Conservation (phyloP, 495 filamentous ascomycete species). For the Aspergillus bertholletiae region DNA sequence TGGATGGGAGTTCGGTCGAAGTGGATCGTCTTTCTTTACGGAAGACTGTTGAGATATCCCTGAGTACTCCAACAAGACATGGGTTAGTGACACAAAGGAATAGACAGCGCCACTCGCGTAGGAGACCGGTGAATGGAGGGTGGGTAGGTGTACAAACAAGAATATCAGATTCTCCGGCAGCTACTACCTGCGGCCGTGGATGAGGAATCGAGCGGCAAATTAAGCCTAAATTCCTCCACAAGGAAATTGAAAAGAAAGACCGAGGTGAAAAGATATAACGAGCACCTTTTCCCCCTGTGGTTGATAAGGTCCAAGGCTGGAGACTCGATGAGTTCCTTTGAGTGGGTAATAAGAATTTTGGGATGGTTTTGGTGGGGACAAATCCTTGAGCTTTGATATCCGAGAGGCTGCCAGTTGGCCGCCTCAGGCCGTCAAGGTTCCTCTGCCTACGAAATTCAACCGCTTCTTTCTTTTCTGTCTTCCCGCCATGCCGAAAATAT, state of each 20-base stretch:
- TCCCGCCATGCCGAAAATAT: too few species aligned
- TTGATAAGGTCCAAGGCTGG: conserved; percentile 16
- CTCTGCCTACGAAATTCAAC: background rate
- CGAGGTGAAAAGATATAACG: background rate
- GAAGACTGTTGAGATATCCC: background rate
- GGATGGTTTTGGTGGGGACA: conserved; percentile 14
- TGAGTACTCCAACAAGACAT: background rate
- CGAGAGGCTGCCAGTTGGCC: background rate
- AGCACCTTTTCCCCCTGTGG: conserved; percentile 14
- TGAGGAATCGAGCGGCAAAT: conserved; percentile 10
- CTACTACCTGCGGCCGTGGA: conserved; percentile 11
- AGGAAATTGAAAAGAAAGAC: conserved; percentile 9
- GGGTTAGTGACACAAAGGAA: background rate
- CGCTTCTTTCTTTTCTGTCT: background rate
- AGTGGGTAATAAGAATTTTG: conserved; percentile 22
- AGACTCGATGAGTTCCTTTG: conserved; percentile 7
- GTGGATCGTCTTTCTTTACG: background rate
- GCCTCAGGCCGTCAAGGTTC: background rate
- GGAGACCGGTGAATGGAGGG: background rate
- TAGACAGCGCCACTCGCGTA: background rate
- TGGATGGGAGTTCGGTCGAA: background rate
- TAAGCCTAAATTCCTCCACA: conserved; percentile 13
- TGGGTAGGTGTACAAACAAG: conserved; percentile 12
- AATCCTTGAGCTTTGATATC: conserved; percentile 11
- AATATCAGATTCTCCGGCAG: conserved; percentile 7